Conservation (phyloP, 2,329 filamentous ascomycete species). For the Cytospora leucostoma region DNA sequence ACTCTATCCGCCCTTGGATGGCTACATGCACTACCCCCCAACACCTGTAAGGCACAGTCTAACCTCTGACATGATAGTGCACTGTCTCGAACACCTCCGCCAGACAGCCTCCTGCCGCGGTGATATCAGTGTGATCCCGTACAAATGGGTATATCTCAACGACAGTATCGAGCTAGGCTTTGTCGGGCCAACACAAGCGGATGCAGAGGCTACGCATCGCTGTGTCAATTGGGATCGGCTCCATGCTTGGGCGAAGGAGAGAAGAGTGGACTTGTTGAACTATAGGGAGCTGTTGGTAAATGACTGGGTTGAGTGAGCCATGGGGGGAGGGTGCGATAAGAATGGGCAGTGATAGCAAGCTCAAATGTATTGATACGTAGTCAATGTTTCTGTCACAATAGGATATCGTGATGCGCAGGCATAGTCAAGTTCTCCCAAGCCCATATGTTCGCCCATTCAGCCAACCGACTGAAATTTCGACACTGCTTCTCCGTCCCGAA, state of each 20-base stretch:
- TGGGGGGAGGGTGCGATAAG: neutral
- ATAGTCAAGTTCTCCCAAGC: neutral
- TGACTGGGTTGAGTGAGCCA: neutral
- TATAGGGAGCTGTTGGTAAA: neutral
- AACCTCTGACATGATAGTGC: neutral
- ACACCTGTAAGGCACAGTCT: neutral
- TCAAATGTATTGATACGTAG: neutral
- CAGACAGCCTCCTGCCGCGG: neutral
- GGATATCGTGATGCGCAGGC: neutral
- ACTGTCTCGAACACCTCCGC: neutral
- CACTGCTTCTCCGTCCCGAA: neutral
- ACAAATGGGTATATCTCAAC: neutral
- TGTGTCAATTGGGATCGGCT: conserved; percentile 1
- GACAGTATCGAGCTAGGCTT: neutral
- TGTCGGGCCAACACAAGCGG: neutral
- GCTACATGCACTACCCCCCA: neutral
- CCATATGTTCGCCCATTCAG: neutral
- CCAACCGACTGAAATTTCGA: neutral
- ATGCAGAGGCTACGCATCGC: neutral
- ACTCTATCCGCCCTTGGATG: neutral
- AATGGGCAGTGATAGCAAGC: neutral
- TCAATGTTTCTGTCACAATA: neutral
- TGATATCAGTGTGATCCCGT: neutral
- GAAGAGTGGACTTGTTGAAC: neutral
- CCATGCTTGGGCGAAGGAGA: neutral